phyloP scores from a whole-genome alignment of 345 rosid genomes.

The Firmiana major region DNA sequence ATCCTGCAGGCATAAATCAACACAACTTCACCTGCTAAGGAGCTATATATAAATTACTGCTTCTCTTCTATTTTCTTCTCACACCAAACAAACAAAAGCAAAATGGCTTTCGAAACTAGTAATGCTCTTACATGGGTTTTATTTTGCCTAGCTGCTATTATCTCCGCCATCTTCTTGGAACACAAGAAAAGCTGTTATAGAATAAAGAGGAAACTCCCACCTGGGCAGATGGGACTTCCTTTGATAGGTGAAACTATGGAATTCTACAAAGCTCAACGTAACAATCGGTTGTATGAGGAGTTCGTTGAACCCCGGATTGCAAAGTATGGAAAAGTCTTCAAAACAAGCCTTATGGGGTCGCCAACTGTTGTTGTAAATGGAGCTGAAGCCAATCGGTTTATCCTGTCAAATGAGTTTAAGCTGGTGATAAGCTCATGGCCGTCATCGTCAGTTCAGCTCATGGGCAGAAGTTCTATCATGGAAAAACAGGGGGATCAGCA shows the following conservation, averaged over 20 bases:
- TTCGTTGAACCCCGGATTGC: conserved; percentile 54
- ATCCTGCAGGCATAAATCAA: background rate
- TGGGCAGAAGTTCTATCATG: conserved; percentile 70
- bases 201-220: conserved; percentile 46
- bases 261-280: conserved; percentile 60
- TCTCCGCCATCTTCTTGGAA: conserved; percentile 35
- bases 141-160: conserved; percentile 35
- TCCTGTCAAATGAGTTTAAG: conserved; percentile 69
- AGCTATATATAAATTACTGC: background rate
- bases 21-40: conserved; percentile 9
- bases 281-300: conserved; percentile 53
- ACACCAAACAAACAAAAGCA: background rate
- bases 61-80: background rate
- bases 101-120: conserved; percentile 18
- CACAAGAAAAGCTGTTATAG: conserved; percentile 18
- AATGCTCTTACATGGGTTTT: conserved; percentile 22
- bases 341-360: conserved; percentile 67
- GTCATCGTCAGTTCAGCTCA: conserved; percentile 58
- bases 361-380: conserved; percentile 64
- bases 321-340: conserved; percentile 62
- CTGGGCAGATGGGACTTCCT: conserved; percentile 65
- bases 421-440: conserved; percentile 84
- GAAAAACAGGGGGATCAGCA: conserved; percentile 60
- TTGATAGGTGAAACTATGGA: conserved; percentile 71
- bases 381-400: conserved; percentile 58